A percentile compares a stretch with the other conserved stretches of the same genome.
These are phyloP conservation scores for Fusarium sp. DNA, from an alignment of 2,329 filamentous ascomycete genomes.

Conservation along the genomic window DNA sequence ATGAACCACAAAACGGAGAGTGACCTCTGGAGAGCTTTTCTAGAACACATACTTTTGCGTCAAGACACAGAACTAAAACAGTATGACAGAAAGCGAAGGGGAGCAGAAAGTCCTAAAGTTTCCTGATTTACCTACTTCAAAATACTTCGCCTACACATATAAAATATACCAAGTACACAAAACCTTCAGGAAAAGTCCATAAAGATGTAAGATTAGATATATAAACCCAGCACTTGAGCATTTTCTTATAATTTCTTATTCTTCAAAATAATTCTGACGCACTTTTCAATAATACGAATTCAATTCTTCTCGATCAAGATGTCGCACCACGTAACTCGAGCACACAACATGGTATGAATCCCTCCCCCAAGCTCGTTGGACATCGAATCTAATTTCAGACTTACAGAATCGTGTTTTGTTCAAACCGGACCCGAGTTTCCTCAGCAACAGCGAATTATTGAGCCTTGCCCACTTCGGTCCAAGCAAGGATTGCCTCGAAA, in stretches of 20 bases:
- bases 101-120: too few species aligned
- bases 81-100: neutral
- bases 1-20: neutral
- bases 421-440: too few species aligned
- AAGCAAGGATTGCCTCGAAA: neutral
- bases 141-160: neutral
- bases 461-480: neutral
- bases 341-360: neutral
- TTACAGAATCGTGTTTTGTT: neutral
- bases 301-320: neutral
- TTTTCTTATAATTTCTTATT: neutral
- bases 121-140: neutral
- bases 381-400: neutral
- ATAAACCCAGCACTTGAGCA: accelerated
- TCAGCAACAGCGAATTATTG: neutral
- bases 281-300: too few species aligned
- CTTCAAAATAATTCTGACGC: accelerated
- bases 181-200: neutral
- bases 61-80: neutral
- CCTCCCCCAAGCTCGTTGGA: neutral
- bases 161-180: too few species aligned
- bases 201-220: too few species aligned
- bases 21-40: neutral
- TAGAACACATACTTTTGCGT: neutral
- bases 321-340: too few species aligned